Conservation (phyloP, 176 grass and related monocot species). For the Chloris gayana region DNA sequence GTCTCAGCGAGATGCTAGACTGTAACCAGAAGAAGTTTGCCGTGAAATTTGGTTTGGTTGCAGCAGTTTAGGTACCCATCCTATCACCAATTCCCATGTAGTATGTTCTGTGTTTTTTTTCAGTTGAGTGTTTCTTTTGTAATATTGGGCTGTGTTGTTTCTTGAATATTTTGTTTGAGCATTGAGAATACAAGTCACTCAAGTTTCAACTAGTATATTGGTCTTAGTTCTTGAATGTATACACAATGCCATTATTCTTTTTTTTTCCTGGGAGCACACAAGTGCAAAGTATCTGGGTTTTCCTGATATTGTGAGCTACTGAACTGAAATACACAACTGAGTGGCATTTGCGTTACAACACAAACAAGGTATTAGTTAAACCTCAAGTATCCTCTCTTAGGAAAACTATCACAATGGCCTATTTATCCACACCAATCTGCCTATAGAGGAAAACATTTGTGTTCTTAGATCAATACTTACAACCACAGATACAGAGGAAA, state of each 20-base stretch:
- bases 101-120: constrained; percentile 35
- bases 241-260: not conserved
- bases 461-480: constrained; percentile 26
- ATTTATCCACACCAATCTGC: constrained; percentile 15
- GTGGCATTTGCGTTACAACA: not conserved
- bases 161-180: constrained; percentile 29
- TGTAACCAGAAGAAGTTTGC: constrained; percentile 91
- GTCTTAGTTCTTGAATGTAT: not conserved
- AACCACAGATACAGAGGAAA: constrained; percentile 30
- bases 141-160: constrained; percentile 28
- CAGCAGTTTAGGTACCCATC: constrained; percentile 45
- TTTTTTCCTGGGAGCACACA: not conserved
- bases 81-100: constrained; percentile 40
- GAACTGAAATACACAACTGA: constrained; percentile 9
- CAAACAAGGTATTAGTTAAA: not conserved
- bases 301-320: not conserved
- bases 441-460: not conserved
- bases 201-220: constrained; percentile 21
- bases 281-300: constrained; percentile 37
- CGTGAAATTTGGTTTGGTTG: constrained; percentile 63
- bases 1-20: constrained; percentile 88
- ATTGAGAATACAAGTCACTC: constrained; percentile 29
- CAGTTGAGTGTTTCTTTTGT: constrained; percentile 33
- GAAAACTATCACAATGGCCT: constrained; percentile 22
- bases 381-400: constrained; percentile 3